Base-by-base conservation (phyloP, 768 basidiomycete species). In the Trametes punicea region DNA sequence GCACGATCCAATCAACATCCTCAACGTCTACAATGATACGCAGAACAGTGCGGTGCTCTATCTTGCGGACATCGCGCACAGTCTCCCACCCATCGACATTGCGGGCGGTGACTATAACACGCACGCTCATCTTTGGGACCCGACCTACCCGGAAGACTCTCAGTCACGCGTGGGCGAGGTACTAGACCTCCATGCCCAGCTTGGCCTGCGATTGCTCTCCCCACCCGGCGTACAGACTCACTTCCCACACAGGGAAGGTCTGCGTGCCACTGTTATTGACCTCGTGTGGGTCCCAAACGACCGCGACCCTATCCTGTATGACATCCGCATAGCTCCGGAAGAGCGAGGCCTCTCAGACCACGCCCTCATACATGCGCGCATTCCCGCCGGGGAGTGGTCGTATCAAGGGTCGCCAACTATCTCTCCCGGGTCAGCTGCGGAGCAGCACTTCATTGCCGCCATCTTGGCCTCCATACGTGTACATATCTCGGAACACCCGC, bases 331-430 rank as follows among this genome's bases (percentile, higher is more conserved):
- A 36, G 38, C 25, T 2, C 26, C 49, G 2, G 36, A 50, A 5
- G 38, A 40, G 10, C 49, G 49, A 9, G 49, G 49, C 49, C 49
- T 50, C 25, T 50, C 49, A 2, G 49, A 50, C 11, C 49, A 50
- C 38, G 38, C 49, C 4, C 25, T 50, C 25, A 39, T 50, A 20
- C 49, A 50, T n/a, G 38, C 13, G 7, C 15, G 3, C 8, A 30
- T 40, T 16, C 49, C 49, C 3, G 27, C 49, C 2, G 38, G 38
- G 16, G 10, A 18, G 38, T 50, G 49, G 49, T 29, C 49, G 9
- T 29, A 25, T 16, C 33, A 40, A 16, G 29, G 34, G 16, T 11
- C 26, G 3, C 26, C 44, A 4, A 16, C 44, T 2, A 46, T 46
- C 5, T 26, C 44, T 8, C 44, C 44, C 16, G 25, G 25, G 6